Conservation (phyloP, 768 basidiomycete genomes). For the Tricholoma hemisulphureum region DNA sequence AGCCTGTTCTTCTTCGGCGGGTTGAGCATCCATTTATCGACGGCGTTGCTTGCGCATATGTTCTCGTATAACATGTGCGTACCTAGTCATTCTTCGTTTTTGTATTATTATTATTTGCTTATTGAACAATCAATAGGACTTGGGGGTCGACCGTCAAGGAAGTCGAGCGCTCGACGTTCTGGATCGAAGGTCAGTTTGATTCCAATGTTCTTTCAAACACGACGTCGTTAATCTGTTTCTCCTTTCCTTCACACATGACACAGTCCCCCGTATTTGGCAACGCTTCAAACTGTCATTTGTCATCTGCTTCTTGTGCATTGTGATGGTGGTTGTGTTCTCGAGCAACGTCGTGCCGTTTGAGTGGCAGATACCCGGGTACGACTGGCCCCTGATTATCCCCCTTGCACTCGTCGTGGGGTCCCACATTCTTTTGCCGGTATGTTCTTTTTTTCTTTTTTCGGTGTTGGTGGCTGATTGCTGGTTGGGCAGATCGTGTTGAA, state of each 20-base stretch:
- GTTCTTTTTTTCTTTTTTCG: constrained; percentile 20
- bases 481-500: constrained; percentile 65
- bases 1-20: constrained; percentile 79
- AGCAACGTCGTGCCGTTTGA: constrained; percentile 55
- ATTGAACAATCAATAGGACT: constrained; percentile 35
- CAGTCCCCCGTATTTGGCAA: constrained; percentile 75
- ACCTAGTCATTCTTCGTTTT: neutral
- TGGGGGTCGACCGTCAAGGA: constrained; percentile 70
- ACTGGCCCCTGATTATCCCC: constrained; percentile 76
- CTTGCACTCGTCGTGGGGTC: constrained; percentile 65
- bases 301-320: constrained; percentile 57
- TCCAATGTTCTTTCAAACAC: neutral
- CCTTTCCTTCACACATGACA: constrained; percentile 5
- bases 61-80: constrained; percentile 61
- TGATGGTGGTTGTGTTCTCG: constrained; percentile 61
- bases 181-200: constrained; percentile 59
- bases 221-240: neutral
- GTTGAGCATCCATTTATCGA: constrained; percentile 67
- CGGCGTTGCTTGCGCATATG: constrained; percentile 64
- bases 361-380: constrained; percentile 62
- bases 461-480: constrained; percentile 6
- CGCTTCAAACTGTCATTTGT: constrained; percentile 76
- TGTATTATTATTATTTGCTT: constrained; percentile 5
- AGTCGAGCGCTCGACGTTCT: constrained; percentile 85
- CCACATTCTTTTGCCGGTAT: constrained; percentile 70